These are phyloP conservation scores for Emericellopsis terricola DNA, from an alignment of 495 filamentous ascomycete genomes.

Conservation along the genomic window DNA sequence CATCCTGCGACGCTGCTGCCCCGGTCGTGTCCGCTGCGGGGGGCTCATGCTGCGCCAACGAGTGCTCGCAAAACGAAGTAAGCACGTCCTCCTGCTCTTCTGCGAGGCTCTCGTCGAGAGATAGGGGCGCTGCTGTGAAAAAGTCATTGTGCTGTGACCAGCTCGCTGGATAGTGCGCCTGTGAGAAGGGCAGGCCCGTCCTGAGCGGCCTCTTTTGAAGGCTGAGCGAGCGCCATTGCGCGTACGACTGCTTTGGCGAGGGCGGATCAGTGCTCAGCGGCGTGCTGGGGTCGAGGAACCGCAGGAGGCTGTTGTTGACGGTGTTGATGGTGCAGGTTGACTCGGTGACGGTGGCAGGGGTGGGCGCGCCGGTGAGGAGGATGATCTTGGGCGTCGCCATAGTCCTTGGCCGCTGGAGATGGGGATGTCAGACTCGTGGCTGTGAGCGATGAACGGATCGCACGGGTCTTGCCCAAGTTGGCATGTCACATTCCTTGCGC, in stretches of 20 bases:
- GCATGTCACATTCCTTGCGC: no score
- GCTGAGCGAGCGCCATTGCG: slow-evolving; percentile 21
- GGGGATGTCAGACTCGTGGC: no score
- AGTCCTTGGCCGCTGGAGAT: no score
- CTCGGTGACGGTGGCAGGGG: slow-evolving; percentile 18
- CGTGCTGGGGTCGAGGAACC: slow-evolving; percentile 9
- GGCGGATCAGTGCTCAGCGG: neutral
- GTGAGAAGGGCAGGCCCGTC: slow-evolving; percentile 18
- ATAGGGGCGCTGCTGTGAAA: slow-evolving; percentile 4
- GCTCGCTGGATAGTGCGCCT: slow-evolving; percentile 21
- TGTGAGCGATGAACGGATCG: no score
- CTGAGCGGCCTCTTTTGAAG: slow-evolving; percentile 14
- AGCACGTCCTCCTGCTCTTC: slow-evolving; percentile 8
- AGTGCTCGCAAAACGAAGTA: slow-evolving; percentile 44
- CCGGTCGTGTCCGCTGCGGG: slow-evolving; percentile 27
- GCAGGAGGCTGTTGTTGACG: slow-evolving; percentile 11
- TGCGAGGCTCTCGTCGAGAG: no score
- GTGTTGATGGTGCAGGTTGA: slow-evolving; percentile 18
- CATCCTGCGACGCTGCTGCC: slow-evolving; percentile 7
- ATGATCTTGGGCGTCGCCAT: slow-evolving; percentile 21
- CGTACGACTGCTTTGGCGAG: neutral
- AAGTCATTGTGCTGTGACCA: slow-evolving; percentile 16
- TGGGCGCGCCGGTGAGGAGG: slow-evolving; percentile 36
- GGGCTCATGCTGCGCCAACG: slow-evolving; percentile 44
- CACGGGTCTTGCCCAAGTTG: no score